Evolutionary conservation across 768 basidiomycete genomes (phyloP).

Genomic region (Hericium erinaceus): DNA sequence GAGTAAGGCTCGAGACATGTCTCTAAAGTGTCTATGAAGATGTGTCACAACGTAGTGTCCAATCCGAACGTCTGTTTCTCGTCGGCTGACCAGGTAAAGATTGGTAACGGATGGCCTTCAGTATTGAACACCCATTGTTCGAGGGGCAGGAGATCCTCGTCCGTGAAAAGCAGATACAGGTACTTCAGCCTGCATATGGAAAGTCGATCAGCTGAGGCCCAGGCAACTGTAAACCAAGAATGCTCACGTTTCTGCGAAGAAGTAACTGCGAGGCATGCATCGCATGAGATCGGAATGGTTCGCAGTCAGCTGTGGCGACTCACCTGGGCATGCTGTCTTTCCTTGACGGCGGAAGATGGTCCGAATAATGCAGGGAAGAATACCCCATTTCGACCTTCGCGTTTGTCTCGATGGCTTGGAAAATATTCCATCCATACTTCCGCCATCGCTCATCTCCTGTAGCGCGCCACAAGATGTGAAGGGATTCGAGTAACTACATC

Average conservation of each 20-base stretch:
- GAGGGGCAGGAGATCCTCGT: conserved; percentile 46
- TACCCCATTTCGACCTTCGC: background rate
- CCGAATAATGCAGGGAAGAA: conserved; percentile 48
- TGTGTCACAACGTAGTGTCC: too few species aligned
- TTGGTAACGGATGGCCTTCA: conserved; percentile 64
- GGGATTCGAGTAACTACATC: conserved; percentile 3
- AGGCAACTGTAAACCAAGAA: background rate
- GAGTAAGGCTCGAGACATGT: too few species aligned
- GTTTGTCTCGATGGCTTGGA: conserved; percentile 23
- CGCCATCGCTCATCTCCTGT: conserved; percentile 57
- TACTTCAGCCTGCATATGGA: conserved; percentile 48
- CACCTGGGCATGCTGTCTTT: conserved; percentile 28
- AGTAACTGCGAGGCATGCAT: conserved; percentile 28
- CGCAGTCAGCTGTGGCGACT: conserved; percentile 16
- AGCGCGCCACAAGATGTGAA: conserved; percentile 54
- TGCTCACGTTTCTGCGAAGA: conserved; percentile 41
- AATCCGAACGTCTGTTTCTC: conserved; percentile 33
- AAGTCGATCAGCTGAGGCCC: background rate
- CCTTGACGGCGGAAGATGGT: conserved; percentile 28
- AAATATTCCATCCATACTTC: conserved; percentile 52
- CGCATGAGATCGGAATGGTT: background rate
- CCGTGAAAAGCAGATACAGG: conserved; percentile 55
- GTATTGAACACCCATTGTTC: conserved; percentile 39
- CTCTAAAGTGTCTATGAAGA: too few species aligned
- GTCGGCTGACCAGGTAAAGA: conserved; percentile 50